Percentiles rank a stretch among this genome's conserved stretches.
Conservation (phyloP, 257 asterid species). For the Anisodus tanguticus region DNA sequence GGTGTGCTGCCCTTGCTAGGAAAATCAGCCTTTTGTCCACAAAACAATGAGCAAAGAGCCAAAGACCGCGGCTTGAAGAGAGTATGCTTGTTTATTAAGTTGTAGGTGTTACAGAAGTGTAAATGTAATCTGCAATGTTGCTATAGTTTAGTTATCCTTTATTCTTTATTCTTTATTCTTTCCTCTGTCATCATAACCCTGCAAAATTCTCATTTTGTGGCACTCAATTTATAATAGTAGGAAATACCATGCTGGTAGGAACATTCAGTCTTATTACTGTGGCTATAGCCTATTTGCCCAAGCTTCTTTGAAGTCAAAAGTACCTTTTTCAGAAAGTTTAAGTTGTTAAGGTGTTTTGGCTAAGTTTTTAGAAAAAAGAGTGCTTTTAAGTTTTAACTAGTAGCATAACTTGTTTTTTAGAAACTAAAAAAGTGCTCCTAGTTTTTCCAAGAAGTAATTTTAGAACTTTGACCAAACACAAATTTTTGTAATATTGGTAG, state of each 20-base stretch:
- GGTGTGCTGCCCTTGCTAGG: slow-evolving; percentile 29
- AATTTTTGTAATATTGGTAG: no score
- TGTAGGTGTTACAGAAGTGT: slow-evolving; percentile 25
- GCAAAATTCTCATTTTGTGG: neutral
- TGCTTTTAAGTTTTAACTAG: no score
- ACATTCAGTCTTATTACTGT: neutral
- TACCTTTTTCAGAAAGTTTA: no score
- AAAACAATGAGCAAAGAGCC: slow-evolving; percentile 13
- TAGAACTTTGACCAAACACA: no score
- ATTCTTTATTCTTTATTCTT: neutral
- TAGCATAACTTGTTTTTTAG: no score
- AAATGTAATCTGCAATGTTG: slow-evolving; percentile 17
- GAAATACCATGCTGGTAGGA: neutral
- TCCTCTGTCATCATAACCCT: neutral
- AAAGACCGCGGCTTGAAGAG: neutral
- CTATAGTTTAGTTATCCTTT: neutral
- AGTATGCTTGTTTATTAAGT: slow-evolving; percentile 19
- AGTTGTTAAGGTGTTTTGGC: no score
- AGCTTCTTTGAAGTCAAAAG: no score
- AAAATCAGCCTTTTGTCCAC: neutral
- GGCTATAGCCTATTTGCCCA: neutral
- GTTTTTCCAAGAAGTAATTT: no score
- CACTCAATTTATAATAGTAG: neutral
- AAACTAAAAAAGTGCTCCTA: no score
- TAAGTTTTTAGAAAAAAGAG: no score